Conservation (phyloP, 768 basidiomycete species). For the Butyriboletus loyo region DNA sequence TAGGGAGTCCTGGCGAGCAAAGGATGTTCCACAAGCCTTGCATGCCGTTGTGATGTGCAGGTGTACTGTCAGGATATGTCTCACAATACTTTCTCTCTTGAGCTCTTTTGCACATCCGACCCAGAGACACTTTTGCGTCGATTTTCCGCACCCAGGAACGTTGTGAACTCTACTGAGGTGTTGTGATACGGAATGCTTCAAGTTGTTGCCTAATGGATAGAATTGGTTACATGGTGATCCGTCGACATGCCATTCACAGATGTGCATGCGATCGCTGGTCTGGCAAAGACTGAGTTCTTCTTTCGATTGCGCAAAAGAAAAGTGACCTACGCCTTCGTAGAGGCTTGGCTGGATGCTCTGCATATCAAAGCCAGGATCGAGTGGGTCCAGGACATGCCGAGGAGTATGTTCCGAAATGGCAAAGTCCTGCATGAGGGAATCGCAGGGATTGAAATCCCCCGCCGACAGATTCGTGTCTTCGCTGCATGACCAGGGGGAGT, state of each 20-base stretch:
- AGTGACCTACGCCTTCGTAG: slow-evolving; percentile 2
- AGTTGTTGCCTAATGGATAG: neutral
- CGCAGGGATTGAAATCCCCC: neutral
- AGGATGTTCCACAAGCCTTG: slow-evolving; percentile 17
- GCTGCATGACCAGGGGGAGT: neutral
- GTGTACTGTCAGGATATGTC: slow-evolving; percentile 25
- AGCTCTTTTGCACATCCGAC: slow-evolving; percentile 16
- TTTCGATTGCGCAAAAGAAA: neutral
- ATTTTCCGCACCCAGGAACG: slow-evolving; percentile 7
- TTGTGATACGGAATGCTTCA: slow-evolving; percentile 11
- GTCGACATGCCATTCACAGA: slow-evolving; percentile 10
- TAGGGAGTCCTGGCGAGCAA: slow-evolving; percentile 28
- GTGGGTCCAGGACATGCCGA: too few relatives aligned
- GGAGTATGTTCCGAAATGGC: too few relatives aligned
- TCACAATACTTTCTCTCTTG: slow-evolving; percentile 24
- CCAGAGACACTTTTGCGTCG: slow-evolving; percentile 16
- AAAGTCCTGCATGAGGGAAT: neutral
- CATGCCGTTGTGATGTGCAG: slow-evolving; percentile 13
- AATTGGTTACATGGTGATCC: slow-evolving; percentile 3
- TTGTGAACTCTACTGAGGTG: slow-evolving; percentile 9
- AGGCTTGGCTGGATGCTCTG: neutral
- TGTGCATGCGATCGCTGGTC: neutral
- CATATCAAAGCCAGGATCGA: neutral
- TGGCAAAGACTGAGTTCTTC: neutral
- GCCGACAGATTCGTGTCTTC: neutral